Evolutionary conservation across 2,329 filamentous ascomycete genomes (phyloP), one percentile per base, ranked within the genome.

Genomic region (Phaeosphaeria sp.): DNA sequence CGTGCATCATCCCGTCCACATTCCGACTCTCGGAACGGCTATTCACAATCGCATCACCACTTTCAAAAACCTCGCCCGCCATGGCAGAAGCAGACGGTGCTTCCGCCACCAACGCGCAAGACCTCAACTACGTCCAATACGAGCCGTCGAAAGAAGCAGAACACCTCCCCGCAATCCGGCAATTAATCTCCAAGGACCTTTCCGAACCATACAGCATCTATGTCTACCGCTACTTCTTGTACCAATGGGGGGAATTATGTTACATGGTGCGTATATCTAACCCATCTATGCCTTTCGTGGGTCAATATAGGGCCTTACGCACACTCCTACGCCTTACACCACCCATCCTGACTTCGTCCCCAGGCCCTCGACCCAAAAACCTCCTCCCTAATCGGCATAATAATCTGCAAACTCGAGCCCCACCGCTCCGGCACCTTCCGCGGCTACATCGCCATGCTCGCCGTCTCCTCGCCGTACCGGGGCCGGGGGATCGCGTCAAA

Each of bases 201-300:
- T 98, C 94, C 67, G 95, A 99, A 78, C 95, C 95, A 1, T 99
- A 99, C 78, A 98, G 94, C 79, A 98, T 99, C 75, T 99, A 99
- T 81, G 95, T 99, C 57, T 99, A 98, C 78, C 89, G 95, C 30
- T 99, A 99, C 77, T 99, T 99, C 71, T 82, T 99, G 18, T 97
- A 96, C 74, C 93, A 98, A 85, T 99, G 95, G 95, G 91, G 91
- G 5, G 90, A 98, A 73, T 82, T 99, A n/a, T 99, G 95, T 79
- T 98, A 92, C 79, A 91, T 98, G 88, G 93, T 94, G 80, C 39
- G 40, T 33, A 51, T 18, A 17, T 33, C 36, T 22, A 18, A 2
- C 46, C 30, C 17, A 9, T 13, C 45, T n/a, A n/a, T n/a, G n/a
- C n/a, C n/a, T n/a, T n/a, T n/a, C n/a, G n/a, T n/a, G n/a, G n/a